Base-by-base conservation (phyloP, 2,329 filamentous ascomycete species). In the Monilinia polystroma region DNA sequence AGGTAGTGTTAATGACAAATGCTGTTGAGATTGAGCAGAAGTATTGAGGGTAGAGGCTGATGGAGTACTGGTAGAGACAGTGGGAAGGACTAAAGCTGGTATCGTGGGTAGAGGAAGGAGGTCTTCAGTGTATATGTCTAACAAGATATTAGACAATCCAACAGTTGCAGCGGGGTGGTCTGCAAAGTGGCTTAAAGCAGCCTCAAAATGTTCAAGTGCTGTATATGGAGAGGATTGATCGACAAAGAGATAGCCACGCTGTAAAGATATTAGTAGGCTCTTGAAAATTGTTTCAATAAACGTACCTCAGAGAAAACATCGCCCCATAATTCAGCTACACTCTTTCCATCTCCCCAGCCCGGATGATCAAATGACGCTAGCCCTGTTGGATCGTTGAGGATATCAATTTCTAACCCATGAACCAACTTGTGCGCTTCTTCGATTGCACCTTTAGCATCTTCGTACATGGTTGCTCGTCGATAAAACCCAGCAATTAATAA, bases 401-500 rank as follows among this genome's bases (percentile, higher is more conserved):
- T 80, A 58, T 93, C 87, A 0, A 81, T 77, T 77, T 97, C 92
- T 14, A 97, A 83, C 0, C 79, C 81, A 70, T 89, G 83, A 1
- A 92, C 88, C 47, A 97, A 83, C 75, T 90, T 91, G 68, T 87
- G 83, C 1, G 94, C 95, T 80, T 98, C 95, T 14, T 87, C 84
- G 38, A 93, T 86, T 8, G 94, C 92, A 63, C 89, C 91, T 72
- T 86, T 86, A 16, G 91, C 88, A 76, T 98, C 94, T 26, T 93
- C 89, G 66, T 87, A 86, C 80, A 96, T 87, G 11, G 85, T 85
- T 10, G 94, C 92, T 64, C 92, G 86, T 38, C 92, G 87, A 76
- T 98, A 99, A 70, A 98, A 88, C 0, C 90, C 90, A 2, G 92
- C 90, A 69, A 97, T 92, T 75, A 95, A 90, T 11, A 97, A 82